phyloP scores from a whole-genome alignment of 2,329 filamentous ascomycete genomes.

The Alternaria postmessia region DNA sequence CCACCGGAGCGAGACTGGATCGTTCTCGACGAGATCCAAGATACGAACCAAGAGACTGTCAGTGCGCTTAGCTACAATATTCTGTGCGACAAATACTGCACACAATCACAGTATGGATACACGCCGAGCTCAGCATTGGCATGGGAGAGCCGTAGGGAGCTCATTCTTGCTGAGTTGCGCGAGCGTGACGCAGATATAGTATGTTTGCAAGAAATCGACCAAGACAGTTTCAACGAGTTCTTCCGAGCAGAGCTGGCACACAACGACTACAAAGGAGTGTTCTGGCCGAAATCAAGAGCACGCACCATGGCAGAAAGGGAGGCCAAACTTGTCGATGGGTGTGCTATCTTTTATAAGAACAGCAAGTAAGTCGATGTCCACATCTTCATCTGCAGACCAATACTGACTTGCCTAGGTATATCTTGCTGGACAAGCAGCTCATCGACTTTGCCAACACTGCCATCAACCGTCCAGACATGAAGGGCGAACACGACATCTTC shows the following conservation, averaged over 20 bases:
- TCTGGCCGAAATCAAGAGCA: constrained; percentile 88
- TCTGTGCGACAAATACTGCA: constrained; percentile 92
- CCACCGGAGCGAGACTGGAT: constrained; percentile 80
- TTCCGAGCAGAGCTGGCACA: constrained; percentile 87
- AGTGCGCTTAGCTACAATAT: constrained; percentile 95
- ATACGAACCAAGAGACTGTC: constrained; percentile 69
- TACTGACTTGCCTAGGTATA: constrained; percentile 61
- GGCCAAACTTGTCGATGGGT: constrained; percentile 89
- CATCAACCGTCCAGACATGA: constrained; percentile 95
- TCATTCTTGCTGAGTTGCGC: constrained; percentile 83
- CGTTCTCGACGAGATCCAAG: constrained; percentile 68
- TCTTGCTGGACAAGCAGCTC: constrained; percentile 90
- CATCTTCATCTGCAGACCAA: background rate
- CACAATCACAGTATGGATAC: constrained; percentile 85
- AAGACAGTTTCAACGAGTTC: constrained; percentile 89
- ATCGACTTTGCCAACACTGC: constrained; percentile 92
- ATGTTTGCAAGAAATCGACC: constrained; percentile 92
- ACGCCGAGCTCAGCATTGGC: constrained; percentile 80
- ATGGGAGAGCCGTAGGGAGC: constrained; percentile 86
- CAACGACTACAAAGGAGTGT: constrained; percentile 91
- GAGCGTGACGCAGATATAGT: constrained; percentile 86
- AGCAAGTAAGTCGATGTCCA: constrained; percentile 67
- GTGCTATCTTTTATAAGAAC: constrained; percentile 95
- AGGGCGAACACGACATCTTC: constrained; percentile 96
- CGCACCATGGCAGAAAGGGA: constrained; percentile 93